phyloP scores from a whole-genome alignment of 2,329 filamentous ascomycete species.

The Pseudopithomyces chartarum region DNA sequence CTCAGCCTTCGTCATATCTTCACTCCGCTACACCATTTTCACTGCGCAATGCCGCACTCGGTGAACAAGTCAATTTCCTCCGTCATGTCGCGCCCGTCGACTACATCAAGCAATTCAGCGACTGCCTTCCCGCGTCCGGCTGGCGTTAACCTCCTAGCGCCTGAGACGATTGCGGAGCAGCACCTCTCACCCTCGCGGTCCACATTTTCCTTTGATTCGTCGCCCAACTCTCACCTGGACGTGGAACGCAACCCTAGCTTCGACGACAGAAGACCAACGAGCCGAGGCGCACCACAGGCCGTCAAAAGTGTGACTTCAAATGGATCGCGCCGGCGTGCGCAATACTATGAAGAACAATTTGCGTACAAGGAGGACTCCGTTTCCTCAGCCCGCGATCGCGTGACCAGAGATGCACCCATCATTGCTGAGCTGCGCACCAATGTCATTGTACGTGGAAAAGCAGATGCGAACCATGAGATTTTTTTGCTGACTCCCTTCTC shows the following conservation, averaged over 20 bases:
- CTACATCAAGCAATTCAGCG: slow-evolving; percentile 39
- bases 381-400: slow-evolving; percentile 47
- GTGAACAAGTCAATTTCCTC: slow-evolving; percentile 28
- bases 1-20: slow-evolving; percentile 5
- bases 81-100: slow-evolving; percentile 44
- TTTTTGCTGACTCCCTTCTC: slow-evolving; percentile 26
- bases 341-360: slow-evolving; percentile 46
- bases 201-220: slow-evolving; percentile 44
- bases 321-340: slow-evolving; percentile 39
- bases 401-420: slow-evolving; percentile 53
- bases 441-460: slow-evolving; percentile 52
- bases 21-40: neutral
- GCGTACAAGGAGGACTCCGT: slow-evolving; percentile 41
- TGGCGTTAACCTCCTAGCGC: slow-evolving; percentile 35
- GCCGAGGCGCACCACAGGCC: slow-evolving; percentile 3
- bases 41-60: slow-evolving; percentile 42
- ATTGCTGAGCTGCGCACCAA: slow-evolving; percentile 56
- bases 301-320: slow-evolving; percentile 2
- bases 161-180: slow-evolving; percentile 32
- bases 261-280: slow-evolving; percentile 22
- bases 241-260: slow-evolving; percentile 19
- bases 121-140: slow-evolving; percentile 42
- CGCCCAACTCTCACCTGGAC: slow-evolving; percentile 35
- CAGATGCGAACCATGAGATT: slow-evolving; percentile 14
- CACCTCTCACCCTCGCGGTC: slow-evolving; percentile 41